Evolutionary conservation across 1,284 basidiomycete species (phyloP).

Genomic region (Anthracocystis panici-leucophaei): DNA sequence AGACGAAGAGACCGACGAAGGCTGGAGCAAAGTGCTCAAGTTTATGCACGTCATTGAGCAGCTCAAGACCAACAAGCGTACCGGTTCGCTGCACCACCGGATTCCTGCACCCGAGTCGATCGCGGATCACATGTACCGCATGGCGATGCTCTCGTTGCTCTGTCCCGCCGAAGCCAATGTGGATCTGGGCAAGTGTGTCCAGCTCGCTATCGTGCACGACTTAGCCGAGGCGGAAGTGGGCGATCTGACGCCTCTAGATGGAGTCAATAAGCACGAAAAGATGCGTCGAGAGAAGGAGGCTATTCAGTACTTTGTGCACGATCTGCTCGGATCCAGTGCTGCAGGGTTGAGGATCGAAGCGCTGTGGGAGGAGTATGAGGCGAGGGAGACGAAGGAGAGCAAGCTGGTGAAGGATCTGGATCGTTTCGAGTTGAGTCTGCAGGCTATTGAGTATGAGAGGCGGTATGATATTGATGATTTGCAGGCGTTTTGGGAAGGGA

Average conservation of each 20-base stretch:
- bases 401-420: slow-evolving; percentile 96
- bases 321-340: slow-evolving; percentile 85
- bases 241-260: slow-evolving; percentile 91
- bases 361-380: slow-evolving; percentile 95
- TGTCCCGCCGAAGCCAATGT: slow-evolving; percentile 75
- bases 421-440: slow-evolving; percentile 88
- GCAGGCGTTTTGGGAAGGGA: slow-evolving; percentile 63
- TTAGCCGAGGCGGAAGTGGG: slow-evolving; percentile 97
- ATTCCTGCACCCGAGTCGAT: slow-evolving; percentile 74
- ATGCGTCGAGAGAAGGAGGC: slow-evolving; percentile 84
- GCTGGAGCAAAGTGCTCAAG: slow-evolving; percentile 54
- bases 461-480: slow-evolving; percentile 60
- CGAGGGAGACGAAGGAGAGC: slow-evolving; percentile 82
- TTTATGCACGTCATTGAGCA: slow-evolving; percentile 66
- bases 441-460: slow-evolving; percentile 73
- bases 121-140: slow-evolving; percentile 97
- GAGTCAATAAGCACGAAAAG: slow-evolving; percentile 85
- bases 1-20: slow-evolving; percentile 47
- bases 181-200: slow-evolving; percentile 78
- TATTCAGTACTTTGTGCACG: slow-evolving; percentile 88
- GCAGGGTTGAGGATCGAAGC: slow-evolving; percentile 82
- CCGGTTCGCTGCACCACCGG: slow-evolving; percentile 67
- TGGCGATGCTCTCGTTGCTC: slow-evolving; percentile 91
- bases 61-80: slow-evolving; percentile 66
- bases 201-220: slow-evolving; percentile 92